These are phyloP conservation scores for Globisporangium recalcitrans DNA, from an alignment of 352 stramenopile genomes.

Conservation along the genomic window DNA sequence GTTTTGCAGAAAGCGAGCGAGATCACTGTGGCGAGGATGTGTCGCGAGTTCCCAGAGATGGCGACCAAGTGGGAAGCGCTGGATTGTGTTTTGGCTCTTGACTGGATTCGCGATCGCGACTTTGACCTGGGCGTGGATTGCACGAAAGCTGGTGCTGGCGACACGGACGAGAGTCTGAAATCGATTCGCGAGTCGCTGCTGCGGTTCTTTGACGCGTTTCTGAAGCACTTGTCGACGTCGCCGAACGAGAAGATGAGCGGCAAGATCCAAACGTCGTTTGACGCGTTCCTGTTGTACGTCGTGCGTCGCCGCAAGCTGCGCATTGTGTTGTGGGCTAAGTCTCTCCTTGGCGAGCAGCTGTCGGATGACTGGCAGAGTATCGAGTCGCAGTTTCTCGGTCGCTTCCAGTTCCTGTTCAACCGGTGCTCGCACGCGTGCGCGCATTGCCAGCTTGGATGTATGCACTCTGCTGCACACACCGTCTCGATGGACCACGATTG, in stretches of 20 bases:
- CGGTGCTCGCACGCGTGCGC: conserved; percentile 57
- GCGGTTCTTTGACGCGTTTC: conserved; percentile 28
- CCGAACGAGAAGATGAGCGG: conserved; percentile 18
- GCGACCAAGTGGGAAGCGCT: conserved; percentile 31
- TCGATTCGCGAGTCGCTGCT: conserved; percentile 24
- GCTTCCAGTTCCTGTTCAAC: conserved; percentile 44
- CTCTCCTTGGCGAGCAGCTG: conserved; percentile 31
- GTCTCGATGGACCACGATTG: conserved; percentile 38
- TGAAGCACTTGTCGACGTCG: conserved; percentile 11
- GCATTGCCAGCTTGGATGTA: conserved; percentile 52
- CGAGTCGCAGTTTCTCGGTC: conserved; percentile 39
- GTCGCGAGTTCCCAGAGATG: conserved; percentile 25
- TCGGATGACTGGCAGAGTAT: conserved; percentile 42
- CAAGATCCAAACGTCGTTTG: conserved; percentile 37
- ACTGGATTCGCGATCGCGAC: conserved; percentile 28
- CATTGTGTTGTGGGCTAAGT: conserved; percentile 36
- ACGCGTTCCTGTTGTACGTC: conserved; percentile 51
- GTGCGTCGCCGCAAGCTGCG: conserved; percentile 51
- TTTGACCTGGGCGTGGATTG: conserved; percentile 48
- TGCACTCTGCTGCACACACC: conserved; percentile 44
- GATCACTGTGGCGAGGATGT: conserved; percentile 26
- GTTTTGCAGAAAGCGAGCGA: conserved; percentile 23
- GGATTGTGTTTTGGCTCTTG: conserved; percentile 16
- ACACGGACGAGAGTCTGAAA: conserved; percentile 2
- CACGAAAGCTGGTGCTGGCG: conserved; percentile 11